Evolutionary conservation across 495 filamentous ascomycete species (phyloP).

Genomic region (Sordaria brevicollis): DNA sequence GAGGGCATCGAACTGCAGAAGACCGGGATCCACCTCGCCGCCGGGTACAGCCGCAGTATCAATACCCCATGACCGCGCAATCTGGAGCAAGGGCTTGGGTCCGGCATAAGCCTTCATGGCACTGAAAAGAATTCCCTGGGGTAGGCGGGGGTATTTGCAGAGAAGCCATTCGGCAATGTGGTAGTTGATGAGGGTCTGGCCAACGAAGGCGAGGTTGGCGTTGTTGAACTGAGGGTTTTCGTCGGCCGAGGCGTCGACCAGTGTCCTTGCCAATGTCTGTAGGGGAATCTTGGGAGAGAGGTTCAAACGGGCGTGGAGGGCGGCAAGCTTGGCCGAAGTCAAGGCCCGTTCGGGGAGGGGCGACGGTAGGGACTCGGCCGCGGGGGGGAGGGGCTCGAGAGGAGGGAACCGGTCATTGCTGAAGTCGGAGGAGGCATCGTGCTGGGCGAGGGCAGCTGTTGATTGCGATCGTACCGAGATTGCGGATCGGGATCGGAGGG

Average conservation of each 20-base stretch:
- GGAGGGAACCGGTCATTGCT: slow-evolving; percentile 17
- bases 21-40: slow-evolving; percentile 82
- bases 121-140: slow-evolving; percentile 68
- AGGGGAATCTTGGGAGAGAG: slow-evolving; percentile 74
- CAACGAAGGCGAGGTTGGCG: slow-evolving; percentile 66
- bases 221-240: slow-evolving; percentile 45
- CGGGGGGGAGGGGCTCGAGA: slow-evolving; percentile 15
- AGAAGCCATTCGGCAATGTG: slow-evolving; percentile 82
- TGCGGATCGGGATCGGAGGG: slow-evolving; percentile 16
- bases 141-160: slow-evolving; percentile 79
- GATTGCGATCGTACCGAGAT: slow-evolving; percentile 13
- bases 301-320: slow-evolving; percentile 82
- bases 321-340: slow-evolving; percentile 79
- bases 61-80: slow-evolving; percentile 81
- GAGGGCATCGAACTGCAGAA: slow-evolving; percentile 68
- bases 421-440: slow-evolving; percentile 8
- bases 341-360: slow-evolving; percentile 58
- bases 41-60: slow-evolving; percentile 74
- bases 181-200: slow-evolving; percentile 71
- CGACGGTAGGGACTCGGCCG: slow-evolving; percentile 38
- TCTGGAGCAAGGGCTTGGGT: slow-evolving; percentile 51
- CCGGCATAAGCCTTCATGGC: slow-evolving; percentile 79
- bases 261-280: slow-evolving; percentile 72
- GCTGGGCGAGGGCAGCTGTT: slow-evolving; percentile 6
- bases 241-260: slow-evolving; percentile 80